Conservation (phyloP, 129 eudicot species). For the Kitagawia praeruptora region DNA sequence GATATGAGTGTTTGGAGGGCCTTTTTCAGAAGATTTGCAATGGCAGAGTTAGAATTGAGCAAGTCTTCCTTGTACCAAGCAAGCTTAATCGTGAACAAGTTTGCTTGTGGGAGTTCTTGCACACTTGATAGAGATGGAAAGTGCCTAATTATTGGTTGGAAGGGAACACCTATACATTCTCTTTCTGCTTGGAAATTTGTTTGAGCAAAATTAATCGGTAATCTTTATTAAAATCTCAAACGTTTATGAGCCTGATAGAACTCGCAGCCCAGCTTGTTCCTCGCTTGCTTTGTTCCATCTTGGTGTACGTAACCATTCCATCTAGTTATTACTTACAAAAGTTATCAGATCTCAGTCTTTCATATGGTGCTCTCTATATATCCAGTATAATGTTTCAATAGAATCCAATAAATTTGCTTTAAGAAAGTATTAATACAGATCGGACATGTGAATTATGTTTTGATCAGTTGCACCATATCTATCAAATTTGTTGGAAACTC, state of each 20-base stretch:
- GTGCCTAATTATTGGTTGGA: slow-evolving; percentile 12
- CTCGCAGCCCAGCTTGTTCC: not conserved
- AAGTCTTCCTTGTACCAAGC: slow-evolving; percentile 10
- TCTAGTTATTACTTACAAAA: no score
- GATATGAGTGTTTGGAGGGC: not conserved
- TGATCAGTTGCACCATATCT: not conserved
- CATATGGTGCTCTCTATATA: not conserved
- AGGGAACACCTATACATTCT: slow-evolving; percentile 9
- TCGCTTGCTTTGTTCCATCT: not conserved
- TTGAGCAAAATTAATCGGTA: not conserved
- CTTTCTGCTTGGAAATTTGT: slow-evolving; percentile 12
- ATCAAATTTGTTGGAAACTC: not conserved
- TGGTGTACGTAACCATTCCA: not conserved
- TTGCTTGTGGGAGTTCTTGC: slow-evolving; percentile 15
- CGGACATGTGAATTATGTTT: not conserved
- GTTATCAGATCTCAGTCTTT: not conserved
- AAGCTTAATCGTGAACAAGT: not conserved
- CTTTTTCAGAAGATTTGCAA: not conserved
- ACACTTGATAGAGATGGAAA: slow-evolving; percentile 9
- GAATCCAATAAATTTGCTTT: not conserved
- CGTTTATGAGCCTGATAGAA: not conserved
- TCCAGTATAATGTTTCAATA: no score
- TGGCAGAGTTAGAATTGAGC: slow-evolving; percentile 12
- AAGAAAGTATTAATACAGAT: not conserved
- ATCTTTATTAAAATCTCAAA: not conserved